Conservation (phyloP, 1,139 yeast species). For the Yamadazyma sp. region DNA sequence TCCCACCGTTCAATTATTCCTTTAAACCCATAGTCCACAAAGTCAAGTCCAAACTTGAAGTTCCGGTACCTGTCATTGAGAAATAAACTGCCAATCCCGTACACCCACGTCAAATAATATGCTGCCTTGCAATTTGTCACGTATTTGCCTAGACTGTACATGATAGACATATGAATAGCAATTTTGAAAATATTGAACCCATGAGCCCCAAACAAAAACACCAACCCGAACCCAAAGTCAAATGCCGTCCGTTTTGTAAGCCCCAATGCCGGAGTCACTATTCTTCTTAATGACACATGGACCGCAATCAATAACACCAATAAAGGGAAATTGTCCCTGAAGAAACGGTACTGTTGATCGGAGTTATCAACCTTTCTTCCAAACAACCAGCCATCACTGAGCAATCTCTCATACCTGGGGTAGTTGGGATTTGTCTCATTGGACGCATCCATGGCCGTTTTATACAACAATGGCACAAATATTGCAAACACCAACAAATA, state of each 20-base stretch:
- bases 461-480: slow-evolving; percentile 79
- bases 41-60: slow-evolving; percentile 49
- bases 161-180: slow-evolving; percentile 52
- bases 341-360: slow-evolving; percentile 84
- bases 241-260: slow-evolving; percentile 47
- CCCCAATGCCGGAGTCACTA: slow-evolving; percentile 21
- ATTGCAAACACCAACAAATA: slow-evolving; percentile 63
- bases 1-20: slow-evolving; percentile 94
- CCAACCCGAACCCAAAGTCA: slow-evolving; percentile 70
- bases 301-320: slow-evolving; percentile 51
- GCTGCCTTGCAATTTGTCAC: slow-evolving; percentile 30
- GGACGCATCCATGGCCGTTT: slow-evolving; percentile 80
- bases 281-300: slow-evolving; percentile 55
- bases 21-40: slow-evolving; percentile 56
- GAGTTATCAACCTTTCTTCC: slow-evolving; percentile 86
- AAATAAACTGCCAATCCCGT: slow-evolving; percentile 74
- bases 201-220: slow-evolving; percentile 74
- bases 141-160: slow-evolving; percentile 54
- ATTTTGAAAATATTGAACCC: slow-evolving; percentile 73
- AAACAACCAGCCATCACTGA: slow-evolving; percentile 74
- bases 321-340: slow-evolving; percentile 74
- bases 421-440: slow-evolving; percentile 78
- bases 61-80: slow-evolving; percentile 68
- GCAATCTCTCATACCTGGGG: slow-evolving; percentile 54
- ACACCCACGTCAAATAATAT: slow-evolving; percentile 60